These are phyloP conservation scores for Fraxinus excelsior DNA, from an alignment of 257 asterid species.

Conservation along the genomic window DNA sequence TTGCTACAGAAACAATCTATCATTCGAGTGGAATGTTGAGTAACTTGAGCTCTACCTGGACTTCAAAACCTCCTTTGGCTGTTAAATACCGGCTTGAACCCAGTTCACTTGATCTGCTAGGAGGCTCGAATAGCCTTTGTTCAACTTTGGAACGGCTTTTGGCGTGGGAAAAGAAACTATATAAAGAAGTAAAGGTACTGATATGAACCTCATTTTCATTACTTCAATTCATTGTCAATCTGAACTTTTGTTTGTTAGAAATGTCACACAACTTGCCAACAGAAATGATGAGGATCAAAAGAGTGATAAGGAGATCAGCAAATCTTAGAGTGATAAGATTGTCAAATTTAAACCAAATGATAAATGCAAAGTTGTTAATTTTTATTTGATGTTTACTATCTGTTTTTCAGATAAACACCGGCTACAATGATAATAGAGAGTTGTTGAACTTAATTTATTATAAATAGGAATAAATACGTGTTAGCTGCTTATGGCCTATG, in stretches of 20 bases:
- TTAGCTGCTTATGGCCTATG: no score
- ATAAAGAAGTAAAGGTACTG: slow-evolving; percentile 92
- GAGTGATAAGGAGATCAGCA: no score
- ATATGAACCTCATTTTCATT: slow-evolving; percentile 18
- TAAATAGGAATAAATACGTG: no score
- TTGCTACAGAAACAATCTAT: slow-evolving; percentile 79
- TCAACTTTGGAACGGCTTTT: slow-evolving; percentile 90
- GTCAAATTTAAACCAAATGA: no score
- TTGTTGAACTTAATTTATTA: no score
- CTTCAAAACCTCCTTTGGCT: slow-evolving; percentile 94
- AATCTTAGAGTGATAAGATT: no score
- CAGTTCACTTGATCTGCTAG: slow-evolving; percentile 58
- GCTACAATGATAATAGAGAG: no score
- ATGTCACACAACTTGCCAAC: no score
- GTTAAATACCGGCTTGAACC: slow-evolving; percentile 86
- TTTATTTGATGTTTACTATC: no score
- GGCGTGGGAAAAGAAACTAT: slow-evolving; percentile 98
- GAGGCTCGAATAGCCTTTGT: slow-evolving; percentile 71
- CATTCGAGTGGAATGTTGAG: slow-evolving; percentile 96
- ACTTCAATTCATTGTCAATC: neutral
- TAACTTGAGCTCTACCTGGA: slow-evolving; percentile 93
- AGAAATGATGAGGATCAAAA: no score
- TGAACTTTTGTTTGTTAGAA: neutral
- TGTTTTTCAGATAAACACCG: no score
- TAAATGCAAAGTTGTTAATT: no score